Percentiles rank a stretch among this genome's conserved stretches.
phyloP scores from a whole-genome alignment of 169 alveolate genomes.

The Cryptosporidium bovis region DNA sequence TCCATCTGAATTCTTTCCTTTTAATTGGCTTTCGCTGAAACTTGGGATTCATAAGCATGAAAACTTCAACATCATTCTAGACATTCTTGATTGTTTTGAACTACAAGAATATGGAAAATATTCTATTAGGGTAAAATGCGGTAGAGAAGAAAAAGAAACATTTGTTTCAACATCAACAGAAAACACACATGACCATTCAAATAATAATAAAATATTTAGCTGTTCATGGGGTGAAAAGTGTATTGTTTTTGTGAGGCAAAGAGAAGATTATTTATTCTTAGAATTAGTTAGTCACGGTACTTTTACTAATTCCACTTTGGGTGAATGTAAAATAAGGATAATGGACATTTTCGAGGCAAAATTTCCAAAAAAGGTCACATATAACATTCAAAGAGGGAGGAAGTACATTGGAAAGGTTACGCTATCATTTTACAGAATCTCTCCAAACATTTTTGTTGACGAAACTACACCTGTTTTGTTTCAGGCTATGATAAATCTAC shows the following conservation, averaged over 20 bases:
- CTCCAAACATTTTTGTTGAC: constrained; percentile 45
- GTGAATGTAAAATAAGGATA: constrained; percentile 51
- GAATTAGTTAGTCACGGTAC: constrained; percentile 58
- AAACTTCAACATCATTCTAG: constrained; percentile 47
- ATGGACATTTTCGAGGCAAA: constrained; percentile 67
- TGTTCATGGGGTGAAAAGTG: constrained; percentile 34
- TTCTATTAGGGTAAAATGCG: constrained; percentile 45
- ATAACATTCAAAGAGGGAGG: constrained; percentile 34
- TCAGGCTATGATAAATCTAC: constrained; percentile 71
- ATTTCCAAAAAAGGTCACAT: constrained; percentile 69
- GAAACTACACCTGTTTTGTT: constrained; percentile 57
- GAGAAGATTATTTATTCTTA: constrained; percentile 52
- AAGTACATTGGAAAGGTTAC: constrained; percentile 31
- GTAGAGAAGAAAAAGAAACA: constrained; percentile 37
- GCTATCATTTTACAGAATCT: constrained; percentile 58
- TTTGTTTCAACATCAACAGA: neutral
- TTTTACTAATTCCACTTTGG: constrained; percentile 39
- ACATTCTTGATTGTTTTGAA: constrained; percentile 27
- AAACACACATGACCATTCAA: neutral
- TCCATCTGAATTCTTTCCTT: constrained; percentile 64
- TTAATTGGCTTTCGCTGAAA: constrained; percentile 51
- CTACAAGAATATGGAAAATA: constrained; percentile 47
- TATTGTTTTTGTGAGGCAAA: constrained; percentile 60
- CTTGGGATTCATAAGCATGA: constrained; percentile 65
- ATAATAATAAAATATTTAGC: constrained; percentile 2